Evolutionary conservation across 495 filamentous ascomycete species (phyloP).

Genomic region (Trichoderma parareesei): DNA sequence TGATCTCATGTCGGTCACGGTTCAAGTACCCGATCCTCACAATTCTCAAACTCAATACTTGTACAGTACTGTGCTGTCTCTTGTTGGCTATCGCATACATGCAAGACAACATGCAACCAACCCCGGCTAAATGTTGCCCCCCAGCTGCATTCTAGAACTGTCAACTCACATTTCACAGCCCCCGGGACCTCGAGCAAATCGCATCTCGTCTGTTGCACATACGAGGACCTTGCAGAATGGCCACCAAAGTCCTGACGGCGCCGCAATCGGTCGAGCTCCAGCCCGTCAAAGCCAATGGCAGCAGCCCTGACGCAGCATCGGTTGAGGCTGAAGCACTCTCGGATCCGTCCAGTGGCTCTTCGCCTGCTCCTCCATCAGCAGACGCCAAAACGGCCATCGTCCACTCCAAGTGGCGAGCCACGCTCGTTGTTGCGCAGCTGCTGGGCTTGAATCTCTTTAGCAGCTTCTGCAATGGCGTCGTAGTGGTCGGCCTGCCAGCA

Average conservation of each 20-base stretch:
- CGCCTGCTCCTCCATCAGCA: not conserved
- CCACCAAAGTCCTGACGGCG: not conserved
- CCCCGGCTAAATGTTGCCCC: not conserved
- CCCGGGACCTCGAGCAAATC: not conserved
- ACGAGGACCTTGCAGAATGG: not conserved
- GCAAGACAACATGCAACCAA: not conserved
- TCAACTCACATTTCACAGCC: not conserved
- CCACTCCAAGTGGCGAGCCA: conserved; percentile 3
- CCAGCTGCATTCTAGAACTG: not conserved
- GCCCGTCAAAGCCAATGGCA: not conserved
- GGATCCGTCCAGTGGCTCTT: not conserved
- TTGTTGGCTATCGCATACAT: not conserved
- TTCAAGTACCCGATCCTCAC: not conserved
- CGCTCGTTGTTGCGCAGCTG: conserved; percentile 17
- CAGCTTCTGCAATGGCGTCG: conserved; percentile 32
- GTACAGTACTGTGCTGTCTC: not conserved
- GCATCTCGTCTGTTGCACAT: not conserved
- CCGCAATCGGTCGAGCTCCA: not conserved
- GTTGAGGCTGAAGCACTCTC: not conserved
- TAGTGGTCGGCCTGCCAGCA: conserved; percentile 41
- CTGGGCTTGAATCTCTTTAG: conserved; percentile 32
- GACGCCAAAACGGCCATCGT: not conserved
- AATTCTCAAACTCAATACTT: not conserved
- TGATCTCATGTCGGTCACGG: not conserved
- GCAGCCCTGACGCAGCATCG: not conserved